These are phyloP conservation scores for Colletotrichum somersetense DNA, from an alignment of 2,329 filamentous ascomycete species.

Conservation along the genomic window DNA sequence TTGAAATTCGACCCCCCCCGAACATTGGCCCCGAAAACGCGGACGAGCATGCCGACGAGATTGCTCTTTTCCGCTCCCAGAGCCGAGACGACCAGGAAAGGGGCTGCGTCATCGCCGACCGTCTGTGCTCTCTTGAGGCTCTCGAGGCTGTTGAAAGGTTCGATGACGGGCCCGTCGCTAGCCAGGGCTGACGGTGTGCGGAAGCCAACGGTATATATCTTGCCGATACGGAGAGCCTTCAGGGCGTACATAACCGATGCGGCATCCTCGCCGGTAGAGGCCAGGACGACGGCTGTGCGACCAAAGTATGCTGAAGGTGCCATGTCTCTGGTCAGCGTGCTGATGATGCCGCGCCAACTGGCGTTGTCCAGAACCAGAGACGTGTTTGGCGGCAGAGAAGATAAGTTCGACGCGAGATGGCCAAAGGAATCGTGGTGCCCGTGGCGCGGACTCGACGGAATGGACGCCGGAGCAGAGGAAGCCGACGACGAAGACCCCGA, in stretches of 20 bases:
- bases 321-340: slow-evolving; percentile 83
- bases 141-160: slow-evolving; percentile 84
- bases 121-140: slow-evolving; percentile 66
- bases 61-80: slow-evolving; percentile 83
- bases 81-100: slow-evolving; percentile 85
- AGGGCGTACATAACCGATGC: slow-evolving; percentile 84
- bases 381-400: slow-evolving; percentile 59
- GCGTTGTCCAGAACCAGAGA: slow-evolving; percentile 83
- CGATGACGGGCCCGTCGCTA: slow-evolving; percentile 74
- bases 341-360: slow-evolving; percentile 86
- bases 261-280: slow-evolving; percentile 79
- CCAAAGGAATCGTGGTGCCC: slow-evolving; percentile 47
- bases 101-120: slow-evolving; percentile 66
- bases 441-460: slow-evolving; percentile 62
- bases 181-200: slow-evolving; percentile 73
- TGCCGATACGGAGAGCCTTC: slow-evolving; percentile 79
- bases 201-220: slow-evolving; percentile 89
- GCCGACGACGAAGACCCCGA: slow-evolving; percentile 58
- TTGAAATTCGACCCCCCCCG: slow-evolving; percentile 54
- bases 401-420: slow-evolving; percentile 40
- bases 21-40: slow-evolving; percentile 71
- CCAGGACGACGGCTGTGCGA: slow-evolving; percentile 81
- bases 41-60: slow-evolving; percentile 81
- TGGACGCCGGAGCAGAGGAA: slow-evolving; percentile 60
- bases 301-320: slow-evolving; percentile 85